A percentile compares a stretch with the other conserved stretches of the same genome.
Conservation (phyloP, 768 basidiomycete genomes). For the Amanita polypyramis region DNA sequence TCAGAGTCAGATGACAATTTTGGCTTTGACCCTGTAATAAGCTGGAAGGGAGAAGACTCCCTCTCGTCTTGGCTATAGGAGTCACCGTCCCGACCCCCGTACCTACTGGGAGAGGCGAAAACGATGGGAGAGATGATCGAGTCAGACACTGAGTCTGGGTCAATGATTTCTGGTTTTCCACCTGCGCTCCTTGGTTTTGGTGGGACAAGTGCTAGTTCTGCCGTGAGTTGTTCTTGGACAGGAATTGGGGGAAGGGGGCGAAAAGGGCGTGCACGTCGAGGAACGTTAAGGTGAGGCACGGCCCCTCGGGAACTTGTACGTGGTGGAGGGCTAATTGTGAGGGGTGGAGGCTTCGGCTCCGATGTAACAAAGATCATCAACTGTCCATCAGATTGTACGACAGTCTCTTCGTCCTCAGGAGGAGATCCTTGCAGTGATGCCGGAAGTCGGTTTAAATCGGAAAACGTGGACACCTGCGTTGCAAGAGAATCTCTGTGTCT, state of each 20-base stretch:
- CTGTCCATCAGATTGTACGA: background rate
- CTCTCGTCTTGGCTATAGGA: too few relatives aligned
- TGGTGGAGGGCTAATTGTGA: background rate
- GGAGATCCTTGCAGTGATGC: background rate
- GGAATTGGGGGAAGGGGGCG: background rate
- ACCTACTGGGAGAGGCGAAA: background rate
- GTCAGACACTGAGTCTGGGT: background rate
- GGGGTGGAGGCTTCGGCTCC: background rate
- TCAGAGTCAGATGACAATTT: too few relatives aligned
- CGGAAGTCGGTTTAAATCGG: background rate
- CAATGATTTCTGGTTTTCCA: background rate
- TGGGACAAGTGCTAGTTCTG: background rate
- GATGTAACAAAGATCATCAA: too few relatives aligned
- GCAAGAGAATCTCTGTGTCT: background rate
- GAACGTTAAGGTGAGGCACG: background rate
- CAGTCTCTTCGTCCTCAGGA: background rate
- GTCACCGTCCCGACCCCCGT: background rate
- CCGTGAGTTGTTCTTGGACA: background rate
- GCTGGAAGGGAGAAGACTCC: too few relatives aligned
- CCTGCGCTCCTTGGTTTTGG: too few relatives aligned
- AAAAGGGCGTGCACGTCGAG: background rate
- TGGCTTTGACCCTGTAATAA: background rate
- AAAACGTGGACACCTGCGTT: background rate
- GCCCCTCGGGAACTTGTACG: background rate
- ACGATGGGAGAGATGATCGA: constrained; percentile 3